Conservation (phyloP, 257 asterid genomes). For the Solanum chiquidenum region DNA sequence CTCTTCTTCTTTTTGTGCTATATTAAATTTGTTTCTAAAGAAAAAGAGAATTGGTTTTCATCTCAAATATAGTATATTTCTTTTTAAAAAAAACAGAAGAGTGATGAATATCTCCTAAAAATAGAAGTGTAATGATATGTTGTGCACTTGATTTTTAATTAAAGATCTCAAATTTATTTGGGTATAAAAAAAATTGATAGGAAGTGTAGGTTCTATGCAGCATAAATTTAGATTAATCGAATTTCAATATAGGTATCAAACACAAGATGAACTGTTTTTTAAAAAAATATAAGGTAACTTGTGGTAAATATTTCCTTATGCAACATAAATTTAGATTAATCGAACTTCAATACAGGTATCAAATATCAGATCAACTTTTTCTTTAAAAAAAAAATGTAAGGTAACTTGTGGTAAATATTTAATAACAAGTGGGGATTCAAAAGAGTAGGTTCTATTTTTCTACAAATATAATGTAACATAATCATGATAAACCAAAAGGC, state of each 20-base stretch:
- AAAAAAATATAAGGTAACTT: no score
- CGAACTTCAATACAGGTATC: no score
- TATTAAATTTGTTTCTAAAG: not conserved
- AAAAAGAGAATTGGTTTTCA: not conserved
- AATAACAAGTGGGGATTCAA: not conserved
- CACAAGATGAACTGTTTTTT: rapidly evolving
- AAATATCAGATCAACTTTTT: no score
- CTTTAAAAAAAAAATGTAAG: not conserved
- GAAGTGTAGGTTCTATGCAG: not conserved
- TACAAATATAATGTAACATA: not conserved
- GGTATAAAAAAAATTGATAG: no score
- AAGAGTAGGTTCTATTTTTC: not conserved
- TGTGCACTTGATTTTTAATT: not conserved
- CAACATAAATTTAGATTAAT: no score
- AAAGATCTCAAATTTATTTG: no score
- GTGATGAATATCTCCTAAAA: not conserved
- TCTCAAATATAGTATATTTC: not conserved
- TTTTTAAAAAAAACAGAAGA: not conserved
- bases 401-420: not conserved
- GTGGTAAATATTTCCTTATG: no score
- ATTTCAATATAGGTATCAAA: no score
- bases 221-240: no score
- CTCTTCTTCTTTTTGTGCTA: not conserved
- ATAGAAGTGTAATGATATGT: not conserved
- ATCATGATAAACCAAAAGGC: not conserved